phyloP scores from a whole-genome alignment of 1,284 basidiomycete species.

The Leccinum pachyderme region DNA sequence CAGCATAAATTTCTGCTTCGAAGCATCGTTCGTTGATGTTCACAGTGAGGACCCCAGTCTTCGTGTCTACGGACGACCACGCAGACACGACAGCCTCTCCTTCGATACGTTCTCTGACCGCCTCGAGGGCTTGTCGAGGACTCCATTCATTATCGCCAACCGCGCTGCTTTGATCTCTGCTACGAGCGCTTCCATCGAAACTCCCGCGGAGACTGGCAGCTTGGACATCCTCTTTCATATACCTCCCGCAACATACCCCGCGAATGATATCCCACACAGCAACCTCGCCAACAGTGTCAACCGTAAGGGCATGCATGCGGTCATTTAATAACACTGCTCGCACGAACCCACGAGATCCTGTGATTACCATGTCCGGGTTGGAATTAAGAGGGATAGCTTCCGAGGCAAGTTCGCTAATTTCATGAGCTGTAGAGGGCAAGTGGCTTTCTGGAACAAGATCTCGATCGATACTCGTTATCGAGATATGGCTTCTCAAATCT shows the following conservation, averaged over 20 bases:
- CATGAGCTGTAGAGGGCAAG: slow-evolving; percentile 62
- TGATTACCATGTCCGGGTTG: slow-evolving; percentile 69
- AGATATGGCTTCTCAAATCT: slow-evolving; percentile 18
- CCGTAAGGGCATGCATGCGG: slow-evolving; percentile 86
- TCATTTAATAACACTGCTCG: slow-evolving; percentile 86
- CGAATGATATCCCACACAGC: slow-evolving; percentile 92
- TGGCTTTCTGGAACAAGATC: slow-evolving; percentile 39
- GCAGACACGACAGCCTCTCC: slow-evolving; percentile 83
- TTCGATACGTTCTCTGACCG: slow-evolving; percentile 85
- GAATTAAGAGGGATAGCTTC: slow-evolving; percentile 71
- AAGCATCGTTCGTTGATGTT: slow-evolving; percentile 88
- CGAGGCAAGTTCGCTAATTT: slow-evolving; percentile 66
- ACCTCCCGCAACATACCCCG: slow-evolving; percentile 76
- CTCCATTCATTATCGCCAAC: slow-evolving; percentile 47
- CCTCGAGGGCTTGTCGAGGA: slow-evolving; percentile 83
- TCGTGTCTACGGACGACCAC: slow-evolving; percentile 91
- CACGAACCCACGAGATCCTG: slow-evolving; percentile 82
- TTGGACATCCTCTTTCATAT: slow-evolving; percentile 61
- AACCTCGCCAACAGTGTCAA: slow-evolving; percentile 85
- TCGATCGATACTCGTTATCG: slow-evolving; percentile 23
- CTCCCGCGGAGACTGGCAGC: slow-evolving; percentile 45
- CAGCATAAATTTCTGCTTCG: slow-evolving; percentile 93
- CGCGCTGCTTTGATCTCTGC: slow-evolving; percentile 32
- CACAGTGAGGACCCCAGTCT: slow-evolving; percentile 84
- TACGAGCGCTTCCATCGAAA: slow-evolving; percentile 34